Evolutionary conservation across 2,329 filamentous ascomycete species (phyloP).

Genomic region (Penicillium sp.): DNA sequence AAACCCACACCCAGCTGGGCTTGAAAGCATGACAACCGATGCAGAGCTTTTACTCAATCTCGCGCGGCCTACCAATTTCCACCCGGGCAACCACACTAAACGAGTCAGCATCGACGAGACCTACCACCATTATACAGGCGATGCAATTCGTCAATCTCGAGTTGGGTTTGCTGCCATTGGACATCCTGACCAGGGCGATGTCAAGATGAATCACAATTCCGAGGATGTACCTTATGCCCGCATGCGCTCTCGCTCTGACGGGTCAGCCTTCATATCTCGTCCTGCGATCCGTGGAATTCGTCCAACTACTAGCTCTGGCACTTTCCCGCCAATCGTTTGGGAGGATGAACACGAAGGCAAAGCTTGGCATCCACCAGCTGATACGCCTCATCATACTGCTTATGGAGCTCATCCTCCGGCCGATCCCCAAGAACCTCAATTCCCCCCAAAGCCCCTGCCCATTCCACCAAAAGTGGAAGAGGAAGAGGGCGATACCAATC

Average conservation of each 20-base stretch:
- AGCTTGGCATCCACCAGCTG: constrained; percentile 14
- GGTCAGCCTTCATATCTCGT: constrained; percentile 41
- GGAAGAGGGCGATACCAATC: constrained; percentile 33
- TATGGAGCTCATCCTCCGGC: constrained; percentile 14
- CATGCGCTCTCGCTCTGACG: constrained; percentile 45
- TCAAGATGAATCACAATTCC: constrained; percentile 16
- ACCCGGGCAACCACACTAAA: constrained; percentile 28
- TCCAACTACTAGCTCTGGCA: constrained; percentile 42
- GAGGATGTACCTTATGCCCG: constrained; percentile 35
- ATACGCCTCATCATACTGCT: constrained; percentile 10
- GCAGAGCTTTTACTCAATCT: constrained; percentile 51
- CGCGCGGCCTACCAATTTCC: constrained; percentile 41
- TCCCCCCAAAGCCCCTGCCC: constrained; percentile 16
- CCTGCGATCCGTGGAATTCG: constrained; percentile 38
- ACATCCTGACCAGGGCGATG: constrained; percentile 18
- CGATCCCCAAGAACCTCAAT: constrained; percentile 5
- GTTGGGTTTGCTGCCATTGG: constrained; percentile 21
- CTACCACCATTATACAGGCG: constrained; percentile 23
- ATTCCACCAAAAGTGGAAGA: constrained; percentile 32
- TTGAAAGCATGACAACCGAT: constrained; percentile 48
- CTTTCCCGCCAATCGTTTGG: constrained; percentile 35
- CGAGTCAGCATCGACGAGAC: constrained; percentile 37
- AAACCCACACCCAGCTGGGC: constrained; percentile 33
- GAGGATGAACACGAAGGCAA: constrained; percentile 30
- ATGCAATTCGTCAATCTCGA: constrained; percentile 25